Conservation (phyloP, 805 yeast genomes). For the Schwanniomyces yamadae region DNA sequence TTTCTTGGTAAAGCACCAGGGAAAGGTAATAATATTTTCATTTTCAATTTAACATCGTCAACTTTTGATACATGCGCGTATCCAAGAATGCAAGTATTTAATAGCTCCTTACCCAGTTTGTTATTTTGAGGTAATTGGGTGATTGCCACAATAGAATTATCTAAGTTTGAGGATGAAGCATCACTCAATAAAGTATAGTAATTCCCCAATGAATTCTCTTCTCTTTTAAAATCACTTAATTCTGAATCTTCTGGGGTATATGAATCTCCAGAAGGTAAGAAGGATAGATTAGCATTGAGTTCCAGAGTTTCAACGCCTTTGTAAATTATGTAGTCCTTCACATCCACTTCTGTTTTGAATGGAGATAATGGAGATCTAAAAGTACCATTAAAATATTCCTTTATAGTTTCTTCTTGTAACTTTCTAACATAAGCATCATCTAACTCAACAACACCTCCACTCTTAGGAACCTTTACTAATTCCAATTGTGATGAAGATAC, state of each 20-base stretch:
- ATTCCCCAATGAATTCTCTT: slow-evolving; percentile 31
- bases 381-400: slow-evolving; percentile 88
- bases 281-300: slow-evolving; percentile 33
- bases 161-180: slow-evolving; percentile 55
- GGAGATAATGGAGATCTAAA: slow-evolving; percentile 71
- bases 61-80: slow-evolving; percentile 70
- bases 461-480: slow-evolving; percentile 62
- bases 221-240: slow-evolving; percentile 16
- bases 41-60: slow-evolving; percentile 69
- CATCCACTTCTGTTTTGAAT: slow-evolving; percentile 73
- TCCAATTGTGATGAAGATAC: slow-evolving; percentile 29
- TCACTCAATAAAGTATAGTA: slow-evolving; percentile 37
- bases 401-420: slow-evolving; percentile 71
- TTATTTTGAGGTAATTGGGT: slow-evolving; percentile 36
- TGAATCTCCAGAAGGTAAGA: slow-evolving; percentile 44
- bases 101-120: slow-evolving; percentile 46
- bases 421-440: slow-evolving; percentile 70
- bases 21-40: slow-evolving; percentile 78
- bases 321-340: slow-evolving; percentile 59
- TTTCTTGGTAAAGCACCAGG: slow-evolving; percentile 83
- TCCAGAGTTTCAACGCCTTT: slow-evolving; percentile 51
- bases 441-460: slow-evolving; percentile 75
- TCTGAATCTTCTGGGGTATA: slow-evolving; percentile 34
- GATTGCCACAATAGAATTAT: slow-evolving; percentile 73
- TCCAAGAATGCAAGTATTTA: slow-evolving; percentile 69